Percentiles rank a stretch among this genome's conserved stretches.
These are phyloP conservation scores for Fusarium sublunatum DNA, from an alignment of 2,329 filamentous ascomycete genomes.

Conservation along the genomic window DNA sequence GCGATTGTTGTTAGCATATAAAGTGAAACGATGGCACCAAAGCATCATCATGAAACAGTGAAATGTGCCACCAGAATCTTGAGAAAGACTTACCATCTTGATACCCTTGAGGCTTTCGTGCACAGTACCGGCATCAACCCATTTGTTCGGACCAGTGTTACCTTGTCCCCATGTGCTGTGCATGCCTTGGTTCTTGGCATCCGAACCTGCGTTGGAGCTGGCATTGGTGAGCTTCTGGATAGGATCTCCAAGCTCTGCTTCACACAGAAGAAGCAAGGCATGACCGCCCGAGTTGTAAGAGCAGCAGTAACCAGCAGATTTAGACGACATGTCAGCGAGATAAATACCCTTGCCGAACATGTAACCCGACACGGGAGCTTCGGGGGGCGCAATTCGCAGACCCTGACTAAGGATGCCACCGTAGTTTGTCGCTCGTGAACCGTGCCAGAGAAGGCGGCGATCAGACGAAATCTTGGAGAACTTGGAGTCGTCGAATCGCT, in stretches of 20 bases:
- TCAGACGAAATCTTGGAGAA: conserved; percentile 69
- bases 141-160: conserved; percentile 69
- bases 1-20: conserved; percentile 12
- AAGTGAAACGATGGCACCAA: not conserved
- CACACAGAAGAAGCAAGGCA: conserved; percentile 83
- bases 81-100: conserved; percentile 69
- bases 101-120: conserved; percentile 74
- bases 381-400: conserved; percentile 86
- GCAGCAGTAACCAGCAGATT: conserved; percentile 83
- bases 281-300: conserved; percentile 71
- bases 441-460: conserved; percentile 86
- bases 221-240: conserved; percentile 71
- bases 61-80: not conserved
- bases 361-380: conserved; percentile 82
- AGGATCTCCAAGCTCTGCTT: conserved; percentile 79
- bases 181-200: conserved; percentile 69
- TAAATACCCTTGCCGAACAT: conserved; percentile 95
- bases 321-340: conserved; percentile 85
- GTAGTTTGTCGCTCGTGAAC: conserved; percentile 84
- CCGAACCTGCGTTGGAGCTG: conserved; percentile 71
- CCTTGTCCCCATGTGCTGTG: conserved; percentile 79
- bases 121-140: conserved; percentile 80
- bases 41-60: not conserved
- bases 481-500: conserved; percentile 71
- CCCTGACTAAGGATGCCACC: conserved; percentile 89